Evolutionary conservation across 257 asterid species (phyloP), one percentile per base, ranked within the genome.

Genomic region (Parsonsia alboflavescens): DNA sequence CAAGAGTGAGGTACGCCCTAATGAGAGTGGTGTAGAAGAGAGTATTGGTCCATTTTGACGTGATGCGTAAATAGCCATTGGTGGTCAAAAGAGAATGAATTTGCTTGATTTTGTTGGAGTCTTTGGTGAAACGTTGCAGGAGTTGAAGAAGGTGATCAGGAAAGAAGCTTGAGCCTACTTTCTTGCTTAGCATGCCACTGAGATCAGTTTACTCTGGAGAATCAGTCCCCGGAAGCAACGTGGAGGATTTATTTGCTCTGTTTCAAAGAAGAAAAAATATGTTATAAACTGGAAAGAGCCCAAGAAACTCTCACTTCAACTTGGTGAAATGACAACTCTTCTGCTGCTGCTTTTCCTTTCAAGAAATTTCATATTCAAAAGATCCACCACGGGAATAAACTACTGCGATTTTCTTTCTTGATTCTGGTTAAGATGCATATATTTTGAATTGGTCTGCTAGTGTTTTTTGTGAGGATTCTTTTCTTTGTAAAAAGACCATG

Each of bases 311-410:
- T 33, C 39, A 33, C 39, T 33, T 33, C 39, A 33, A 33, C 39
- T 33, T 33, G 39, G 39, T 33, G 83, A 94, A 12, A 93, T 93
- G 98, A 94, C 33, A 84, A 77, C 42, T 78, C 96, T 54, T 73
- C 85, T 45, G 77, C 84, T 10, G 42, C 85, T 41, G 73, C 93
- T 41, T 81, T 93, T 21, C 87, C 91, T 48, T 89, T 94, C 91
- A 88, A 82, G 82, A 94, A 88, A 73, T 82, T 94, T 46, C 91
- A 85, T 88, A 90, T 92, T 86, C 97, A 88, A 78, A 88, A 97
- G 65, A 97, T 80, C 61, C 76, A 88, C 80, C 83, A 86, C 71
- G 97, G 92, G 77, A 79, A 80, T 28, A 33, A 13, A 67, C 42
- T 70, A 42, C 63, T 48, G 13, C 19, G 17, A 54, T 7, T 7